phyloP scores from a whole-genome alignment of 148 eudicot genomes.

The Silene conica region DNA sequence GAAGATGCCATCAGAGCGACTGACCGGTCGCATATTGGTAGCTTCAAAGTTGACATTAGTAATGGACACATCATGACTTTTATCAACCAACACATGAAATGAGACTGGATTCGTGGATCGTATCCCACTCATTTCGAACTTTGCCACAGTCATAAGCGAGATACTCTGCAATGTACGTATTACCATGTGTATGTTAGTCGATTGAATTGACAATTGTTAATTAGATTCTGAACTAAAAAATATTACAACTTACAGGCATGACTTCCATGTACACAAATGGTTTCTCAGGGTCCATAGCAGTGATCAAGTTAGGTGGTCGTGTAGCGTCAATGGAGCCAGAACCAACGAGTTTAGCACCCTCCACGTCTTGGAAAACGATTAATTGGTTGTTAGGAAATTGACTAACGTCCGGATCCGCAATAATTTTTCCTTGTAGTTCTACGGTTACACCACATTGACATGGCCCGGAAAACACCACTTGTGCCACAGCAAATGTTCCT shows the following conservation, averaged over 20 bases:
- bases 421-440: constrained; percentile 44
- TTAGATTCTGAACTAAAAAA: neutral
- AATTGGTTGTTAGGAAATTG: constrained; percentile 29
- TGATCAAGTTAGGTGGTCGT: neutral
- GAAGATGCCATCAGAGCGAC: constrained; percentile 50
- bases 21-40: constrained; percentile 36
- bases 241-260: constrained; percentile 24
- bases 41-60: constrained; percentile 38
- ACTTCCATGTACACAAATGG: constrained; percentile 16
- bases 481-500: constrained; percentile 47
- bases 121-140: constrained; percentile 30
- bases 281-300: constrained; percentile 11
- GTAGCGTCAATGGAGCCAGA: constrained; percentile 19
- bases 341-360: constrained; percentile 22
- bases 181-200: no score
- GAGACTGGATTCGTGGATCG: constrained; percentile 40
- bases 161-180: constrained; percentile 35
- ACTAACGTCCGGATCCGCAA: constrained; percentile 26
- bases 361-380: constrained; percentile 20
- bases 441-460: constrained; percentile 38
- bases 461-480: constrained; percentile 52
- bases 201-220: no score
- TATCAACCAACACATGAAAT: constrained; percentile 40
- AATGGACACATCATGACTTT: constrained; percentile 25
- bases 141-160: constrained; percentile 20